Base-by-base conservation (phyloP, 768 basidiomycete genomes). In the Pleurotus eryngii region DNA sequence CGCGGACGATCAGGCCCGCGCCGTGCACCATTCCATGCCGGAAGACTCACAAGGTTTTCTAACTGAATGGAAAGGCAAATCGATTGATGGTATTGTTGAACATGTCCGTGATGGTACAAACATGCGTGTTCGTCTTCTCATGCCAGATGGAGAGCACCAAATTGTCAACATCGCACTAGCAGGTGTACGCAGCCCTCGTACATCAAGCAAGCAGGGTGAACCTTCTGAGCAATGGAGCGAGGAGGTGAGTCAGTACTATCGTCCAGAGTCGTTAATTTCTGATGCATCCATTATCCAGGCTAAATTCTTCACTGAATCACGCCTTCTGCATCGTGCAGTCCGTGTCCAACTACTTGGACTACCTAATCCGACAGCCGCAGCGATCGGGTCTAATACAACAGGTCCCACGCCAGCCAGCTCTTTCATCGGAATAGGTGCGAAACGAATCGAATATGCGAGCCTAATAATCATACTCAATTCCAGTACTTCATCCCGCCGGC, bases 51-150 rank as follows among this genome's bases (percentile, higher is more conserved):
- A 90, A 65, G 87, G 85, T 4, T 98, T 98, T 72, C 83, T 99
- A 8, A 77, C 81, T 12, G 89, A 96, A 69, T 89, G 92, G 86
- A 97, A 95, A 70, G 93, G 90, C n/a, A 89, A 91, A 68, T 74
- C 84, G 4, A 75, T 99, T 56, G 94, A 97, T 66, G 94, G 92
- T 92, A 82, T 98, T 59, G 92, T 98, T 58, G 96, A 99, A 72
- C 87, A 90, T 67, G 94, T 98, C 53, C 83, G 90, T 49, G 95
- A 98, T 67, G 96, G 95, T 49, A 89, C 91, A 18, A 95, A 92
- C 26, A 74, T 98, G 27, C 89, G 96, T 18, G 84, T 90, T 48
- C 87, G 97, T 49, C 81, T 98, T 47, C 76, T 97, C 56, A 83
- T 98, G 76, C 89, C 94, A 15, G 86, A 91, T 45, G 89, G 87